Conservation (phyloP, 148 eudicot species). For the Persicaria maculosa region DNA sequence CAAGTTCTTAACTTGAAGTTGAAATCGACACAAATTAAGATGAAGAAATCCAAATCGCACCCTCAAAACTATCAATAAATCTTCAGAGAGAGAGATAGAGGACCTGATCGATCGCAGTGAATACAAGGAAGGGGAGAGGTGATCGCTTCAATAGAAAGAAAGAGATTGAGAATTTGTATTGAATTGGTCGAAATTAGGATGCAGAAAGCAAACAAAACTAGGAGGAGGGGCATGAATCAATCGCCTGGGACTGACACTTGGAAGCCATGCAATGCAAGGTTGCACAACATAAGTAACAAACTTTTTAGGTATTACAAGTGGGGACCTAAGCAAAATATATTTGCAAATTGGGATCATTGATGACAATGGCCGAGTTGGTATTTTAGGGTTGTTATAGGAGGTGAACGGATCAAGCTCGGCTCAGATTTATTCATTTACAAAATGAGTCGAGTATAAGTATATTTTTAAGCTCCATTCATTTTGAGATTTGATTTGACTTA, state of each 20-base stretch:
- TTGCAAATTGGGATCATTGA: neutral
- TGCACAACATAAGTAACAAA: neutral
- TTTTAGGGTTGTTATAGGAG: too few species aligned
- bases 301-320: neutral
- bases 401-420: too few species aligned
- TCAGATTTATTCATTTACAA: too few species aligned
- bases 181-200: neutral
- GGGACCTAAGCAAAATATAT: neutral
- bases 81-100: neutral
- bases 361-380: too few species aligned
- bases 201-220: neutral
- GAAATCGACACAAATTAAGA: too few species aligned
- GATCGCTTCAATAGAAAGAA: neutral
- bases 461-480: too few species aligned
- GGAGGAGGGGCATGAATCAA: neutral
- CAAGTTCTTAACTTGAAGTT: neutral
- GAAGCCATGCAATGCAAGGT: conserved; percentile 17
- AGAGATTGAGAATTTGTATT: neutral
- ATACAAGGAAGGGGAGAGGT: neutral
- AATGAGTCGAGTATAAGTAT: too few species aligned
- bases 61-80: neutral
- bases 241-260: conserved; percentile 12
- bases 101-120: conserved; percentile 3
- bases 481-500: too few species aligned
- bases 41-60: neutral